Evolutionary conservation across 2,329 filamentous ascomycete genomes (phyloP).

Genomic region (Fusarium drepaniforme): DNA sequence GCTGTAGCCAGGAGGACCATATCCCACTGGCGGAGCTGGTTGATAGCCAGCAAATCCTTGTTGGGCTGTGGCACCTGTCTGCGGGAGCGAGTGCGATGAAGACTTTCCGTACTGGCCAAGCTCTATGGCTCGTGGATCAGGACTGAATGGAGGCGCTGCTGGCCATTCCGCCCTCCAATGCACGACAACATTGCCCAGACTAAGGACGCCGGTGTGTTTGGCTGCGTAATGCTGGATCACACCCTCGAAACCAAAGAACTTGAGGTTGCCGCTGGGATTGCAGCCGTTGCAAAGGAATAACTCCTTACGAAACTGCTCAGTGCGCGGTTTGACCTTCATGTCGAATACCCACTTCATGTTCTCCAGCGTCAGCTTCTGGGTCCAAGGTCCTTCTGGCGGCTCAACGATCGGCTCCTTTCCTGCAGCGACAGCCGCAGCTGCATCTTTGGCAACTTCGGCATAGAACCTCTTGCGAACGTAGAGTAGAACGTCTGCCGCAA

Average conservation of each 20-base stretch:
- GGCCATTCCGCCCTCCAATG: conserved; percentile 88
- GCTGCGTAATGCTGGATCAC: conserved; percentile 87
- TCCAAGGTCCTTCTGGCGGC: conserved; percentile 65
- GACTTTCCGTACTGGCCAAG: conserved; percentile 25
- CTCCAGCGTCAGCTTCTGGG: conserved; percentile 77
- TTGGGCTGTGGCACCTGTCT: conserved; percentile 2
- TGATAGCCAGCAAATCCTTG: conserved; percentile 24
- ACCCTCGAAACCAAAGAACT: conserved; percentile 81
- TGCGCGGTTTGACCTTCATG: conserved; percentile 78
- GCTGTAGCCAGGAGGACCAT: conserved; percentile 30
- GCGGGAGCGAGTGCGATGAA: conserved; percentile 6
- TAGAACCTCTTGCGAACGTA: conserved; percentile 77
- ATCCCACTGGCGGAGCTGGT: conserved; percentile 19
- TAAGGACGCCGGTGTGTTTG: conserved; percentile 81
- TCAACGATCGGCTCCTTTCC: conserved; percentile 60
- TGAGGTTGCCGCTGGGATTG: conserved; percentile 64
- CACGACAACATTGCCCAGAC: conserved; percentile 78
- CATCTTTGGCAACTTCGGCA: conserved; percentile 66
- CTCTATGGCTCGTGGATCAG: conserved; percentile 62
- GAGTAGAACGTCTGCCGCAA: conserved; percentile 79
- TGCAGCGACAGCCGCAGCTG: conserved; percentile 58
- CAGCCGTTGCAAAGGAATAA: conserved; percentile 82
- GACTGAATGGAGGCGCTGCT: conserved; percentile 77
- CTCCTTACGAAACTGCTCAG: conserved; percentile 75
- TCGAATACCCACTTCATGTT: conserved; percentile 92